phyloP scores from a whole-genome alignment of 1,139 yeast species.

The Eremothecium coryli region DNA sequence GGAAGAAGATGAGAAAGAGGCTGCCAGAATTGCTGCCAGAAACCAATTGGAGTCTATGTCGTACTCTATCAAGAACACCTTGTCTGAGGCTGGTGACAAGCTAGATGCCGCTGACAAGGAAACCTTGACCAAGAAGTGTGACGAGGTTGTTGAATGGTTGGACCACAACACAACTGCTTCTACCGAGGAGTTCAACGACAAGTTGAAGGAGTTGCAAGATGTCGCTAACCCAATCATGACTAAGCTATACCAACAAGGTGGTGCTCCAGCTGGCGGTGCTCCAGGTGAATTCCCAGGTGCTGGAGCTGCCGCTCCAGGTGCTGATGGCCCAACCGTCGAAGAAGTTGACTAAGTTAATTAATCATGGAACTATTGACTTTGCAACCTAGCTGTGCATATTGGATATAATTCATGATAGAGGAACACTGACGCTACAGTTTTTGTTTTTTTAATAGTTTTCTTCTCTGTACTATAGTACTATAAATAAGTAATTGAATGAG shows the following conservation, averaged over 20 bases:
- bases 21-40: slow-evolving; percentile 71
- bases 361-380: slow-evolving; percentile 1
- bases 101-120: slow-evolving; percentile 72
- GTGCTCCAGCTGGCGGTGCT: slow-evolving; percentile 45
- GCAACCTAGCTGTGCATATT: slow-evolving; percentile 3
- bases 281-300: slow-evolving; percentile 65
- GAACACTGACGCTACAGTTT: not conserved
- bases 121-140: slow-evolving; percentile 73
- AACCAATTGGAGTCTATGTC: slow-evolving; percentile 89
- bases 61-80: slow-evolving; percentile 78
- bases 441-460: slow-evolving; percentile 3
- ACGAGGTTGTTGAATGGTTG: slow-evolving; percentile 80
- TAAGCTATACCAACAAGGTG: slow-evolving; percentile 77
- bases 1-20: slow-evolving; percentile 78
- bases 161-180: slow-evolving; percentile 82
- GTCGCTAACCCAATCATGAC: slow-evolving; percentile 91
- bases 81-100: slow-evolving; percentile 74
- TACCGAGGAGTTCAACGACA: slow-evolving; percentile 77
- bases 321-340: slow-evolving; percentile 88
- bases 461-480: slow-evolving; percentile 5
- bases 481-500: not conserved
- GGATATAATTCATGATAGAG: slow-evolving; percentile 3
- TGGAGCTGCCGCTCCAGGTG: slow-evolving; percentile 59
- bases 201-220: slow-evolving; percentile 89
- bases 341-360: slow-evolving; percentile 63